Conservation (phyloP, 2,329 filamentous ascomycete species). For the Capronia coronata region DNA sequence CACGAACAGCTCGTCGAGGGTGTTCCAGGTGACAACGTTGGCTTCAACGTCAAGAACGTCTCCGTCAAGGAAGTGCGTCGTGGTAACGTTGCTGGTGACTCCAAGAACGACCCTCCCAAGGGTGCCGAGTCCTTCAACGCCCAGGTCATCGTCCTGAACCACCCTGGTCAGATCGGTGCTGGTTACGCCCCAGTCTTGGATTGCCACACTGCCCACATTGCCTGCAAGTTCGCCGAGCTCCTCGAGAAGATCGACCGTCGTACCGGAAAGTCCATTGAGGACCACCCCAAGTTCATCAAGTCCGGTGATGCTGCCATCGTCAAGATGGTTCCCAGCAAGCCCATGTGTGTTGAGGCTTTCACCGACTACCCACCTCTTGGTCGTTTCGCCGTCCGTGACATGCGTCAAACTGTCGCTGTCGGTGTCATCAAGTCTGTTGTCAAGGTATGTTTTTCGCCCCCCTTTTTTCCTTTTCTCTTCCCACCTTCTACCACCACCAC, state of each 20-base stretch:
- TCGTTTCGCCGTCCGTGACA: constrained; percentile 99
- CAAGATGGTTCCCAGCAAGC: constrained; percentile 99
- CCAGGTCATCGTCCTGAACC: constrained; percentile 99
- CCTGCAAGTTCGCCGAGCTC: constrained; percentile 99
- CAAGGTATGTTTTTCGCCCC: neutral
- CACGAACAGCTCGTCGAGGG: constrained; percentile 97
- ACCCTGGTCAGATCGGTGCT: constrained; percentile 98
- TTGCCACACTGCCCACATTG: constrained; percentile 99
- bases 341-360: constrained; percentile 99
- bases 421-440: constrained; percentile 67
- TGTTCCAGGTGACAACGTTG: constrained; percentile 98
- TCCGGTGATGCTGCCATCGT: constrained; percentile 99
- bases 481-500: neutral
- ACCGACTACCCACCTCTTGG: constrained; percentile 98
- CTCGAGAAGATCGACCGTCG: constrained; percentile 99
- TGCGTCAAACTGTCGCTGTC: constrained; percentile 49
- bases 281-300: constrained; percentile 99
- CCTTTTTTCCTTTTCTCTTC: neutral
- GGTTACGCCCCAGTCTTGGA: constrained; percentile 98
- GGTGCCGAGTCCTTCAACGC: constrained; percentile 93
- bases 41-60: constrained; percentile 99
- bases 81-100: constrained; percentile 99
- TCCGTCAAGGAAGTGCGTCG: constrained; percentile 99
- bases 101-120: constrained; percentile 96
- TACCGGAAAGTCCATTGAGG: constrained; percentile 96